Evolutionary conservation across 345 rosid genomes (phyloP), one percentile per base, ranked within the genome.

Genomic region (Pelargonium nanum): DNA sequence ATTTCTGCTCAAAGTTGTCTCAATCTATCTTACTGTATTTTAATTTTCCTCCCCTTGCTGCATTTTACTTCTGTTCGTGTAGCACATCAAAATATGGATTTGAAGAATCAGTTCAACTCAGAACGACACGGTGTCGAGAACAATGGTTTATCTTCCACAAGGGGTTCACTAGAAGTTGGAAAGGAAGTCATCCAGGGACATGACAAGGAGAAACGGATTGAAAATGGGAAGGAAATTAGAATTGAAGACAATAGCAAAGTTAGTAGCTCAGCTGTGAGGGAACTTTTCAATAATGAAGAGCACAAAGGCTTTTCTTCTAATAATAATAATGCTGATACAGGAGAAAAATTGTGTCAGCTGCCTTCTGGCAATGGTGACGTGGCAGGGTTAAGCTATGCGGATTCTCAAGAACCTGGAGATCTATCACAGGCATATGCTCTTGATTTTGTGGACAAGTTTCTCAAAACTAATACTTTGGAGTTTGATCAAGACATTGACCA

Each of bases 371-470:
- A 78, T 60, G 74, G 16, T 45, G 70, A 63, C 24, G 45, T 70
- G 32, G 84, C 77, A 15, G 84, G 82, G 60, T 75, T 87, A 72
- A 87, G 96, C 75, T 93, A 89, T 78, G 65, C 79, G 48, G 85
- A 80, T 59, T 85, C 99, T 53, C 91, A 85, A 77, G 97, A 93
- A 72, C 97, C 96, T 45, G 94, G 94, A 65, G 97, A 87, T 58
- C 57, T 70, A 51, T 84, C 94, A 50, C 89, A 85, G 70, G 82
- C 85, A 40, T 75, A 69, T 74, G 97, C 91, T 55, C 82, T 89
- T 66, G 75, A 84, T 57, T 76, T 85, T 61, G 96, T 93, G 60
- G 85, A 89, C 61, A 78, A 64, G 76, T 75, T 87, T 66, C 78
- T 93, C 44, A 86, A 75, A 59, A 90, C 80, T 56, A 79, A 60